Evolutionary conservation across 2,329 filamentous ascomycete genomes (phyloP).

Genomic region (Alternaria triticimaculans): DNA sequence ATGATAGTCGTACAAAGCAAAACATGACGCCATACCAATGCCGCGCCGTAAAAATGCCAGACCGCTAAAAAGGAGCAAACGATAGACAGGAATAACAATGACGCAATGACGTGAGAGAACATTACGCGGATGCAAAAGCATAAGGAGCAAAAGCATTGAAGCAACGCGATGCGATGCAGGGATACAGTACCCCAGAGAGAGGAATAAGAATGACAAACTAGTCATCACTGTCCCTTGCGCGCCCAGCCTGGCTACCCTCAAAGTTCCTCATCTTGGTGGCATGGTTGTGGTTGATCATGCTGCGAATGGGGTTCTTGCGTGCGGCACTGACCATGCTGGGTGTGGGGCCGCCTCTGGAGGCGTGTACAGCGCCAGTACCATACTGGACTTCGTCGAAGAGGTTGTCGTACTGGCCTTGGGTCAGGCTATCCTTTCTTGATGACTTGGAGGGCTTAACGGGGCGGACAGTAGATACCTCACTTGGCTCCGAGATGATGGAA

Average conservation of each 20-base stretch:
- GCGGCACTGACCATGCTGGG: constrained; percentile 46
- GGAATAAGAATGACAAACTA: neutral
- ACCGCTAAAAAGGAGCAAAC: neutral
- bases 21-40: constrained; percentile 8
- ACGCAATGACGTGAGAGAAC: neutral
- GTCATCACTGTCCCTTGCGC: neutral
- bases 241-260: constrained; percentile 20
- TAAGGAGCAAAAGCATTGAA: neutral
- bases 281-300: constrained; percentile 42
- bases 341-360: constrained; percentile 42
- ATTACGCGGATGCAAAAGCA: neutral
- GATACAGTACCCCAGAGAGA: neutral
- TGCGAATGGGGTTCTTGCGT: constrained; percentile 44
- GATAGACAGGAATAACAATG: neutral
- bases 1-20: constrained; percentile 3
- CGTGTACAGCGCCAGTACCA: constrained; percentile 40
- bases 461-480: constrained; percentile 45
- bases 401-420: constrained; percentile 36
- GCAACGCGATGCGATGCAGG: neutral
- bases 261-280: constrained; percentile 43
- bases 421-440: constrained; percentile 42
- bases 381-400: constrained; percentile 38
- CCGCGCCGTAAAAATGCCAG: constrained; percentile 3
- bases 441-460: constrained; percentile 29
- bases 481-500: constrained; percentile 40